Percentiles rank a stretch among this genome's conserved stretches.
Conservation (phyloP, 169 alveolate species). For the Neospora caninum region DNA sequence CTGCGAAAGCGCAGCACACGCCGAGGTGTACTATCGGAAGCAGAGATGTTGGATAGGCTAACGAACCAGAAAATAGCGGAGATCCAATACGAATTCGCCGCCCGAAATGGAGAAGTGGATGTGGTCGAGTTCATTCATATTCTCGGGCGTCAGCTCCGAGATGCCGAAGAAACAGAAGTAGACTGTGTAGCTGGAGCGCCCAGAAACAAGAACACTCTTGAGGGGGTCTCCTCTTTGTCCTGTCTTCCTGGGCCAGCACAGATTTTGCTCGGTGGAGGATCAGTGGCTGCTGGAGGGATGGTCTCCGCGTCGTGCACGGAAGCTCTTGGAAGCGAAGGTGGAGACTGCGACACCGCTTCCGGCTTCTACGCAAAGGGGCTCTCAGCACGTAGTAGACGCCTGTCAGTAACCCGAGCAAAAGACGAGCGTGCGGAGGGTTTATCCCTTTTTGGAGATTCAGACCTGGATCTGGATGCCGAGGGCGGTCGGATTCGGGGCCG, state of each 20-base stretch:
- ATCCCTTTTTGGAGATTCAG: not conserved
- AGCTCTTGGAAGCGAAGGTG: not conserved
- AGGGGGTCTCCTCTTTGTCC: no score
- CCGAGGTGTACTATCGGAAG: constrained; percentile 7
- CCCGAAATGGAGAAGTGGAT: constrained; percentile 1
- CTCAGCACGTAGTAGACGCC: not conserved
- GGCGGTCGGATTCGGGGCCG: not conserved
- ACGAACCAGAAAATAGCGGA: constrained; percentile 19
- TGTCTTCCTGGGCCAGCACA: no score
- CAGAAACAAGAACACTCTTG: no score
- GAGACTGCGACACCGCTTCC: not conserved
- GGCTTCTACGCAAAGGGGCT: not conserved
- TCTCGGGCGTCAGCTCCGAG: constrained; percentile 8
- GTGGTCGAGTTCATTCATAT: constrained; percentile 17
- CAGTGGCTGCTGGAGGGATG: no score
- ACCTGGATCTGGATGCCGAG: not conserved
- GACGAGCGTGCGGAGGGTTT: not conserved
- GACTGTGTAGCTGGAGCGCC: not conserved
- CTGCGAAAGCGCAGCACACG: not conserved
- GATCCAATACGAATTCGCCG: constrained; percentile 19
- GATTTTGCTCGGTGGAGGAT: no score
- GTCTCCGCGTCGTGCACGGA: not conserved
- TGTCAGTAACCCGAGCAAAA: not conserved
- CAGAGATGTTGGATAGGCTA: not conserved
- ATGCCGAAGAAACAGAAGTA: not conserved